Evolutionary conservation across 192 early-diverging fungal species (phyloP), one percentile per base, ranked within the genome.

Genomic region (Helicostylum pulchrum): DNA sequence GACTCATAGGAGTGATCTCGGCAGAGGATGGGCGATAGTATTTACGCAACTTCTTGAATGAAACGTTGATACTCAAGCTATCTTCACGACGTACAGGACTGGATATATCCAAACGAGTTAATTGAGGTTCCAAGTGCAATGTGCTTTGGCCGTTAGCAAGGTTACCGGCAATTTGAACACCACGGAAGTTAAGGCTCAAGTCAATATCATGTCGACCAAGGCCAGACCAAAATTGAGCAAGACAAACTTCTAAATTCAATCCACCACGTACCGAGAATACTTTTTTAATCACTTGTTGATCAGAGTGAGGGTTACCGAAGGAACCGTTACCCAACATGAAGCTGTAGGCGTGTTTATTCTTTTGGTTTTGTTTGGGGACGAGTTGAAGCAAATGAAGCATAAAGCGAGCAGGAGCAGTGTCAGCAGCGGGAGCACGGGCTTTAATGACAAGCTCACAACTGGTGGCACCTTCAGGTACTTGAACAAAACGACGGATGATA

Each of bases 161-260:
- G 15, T 77, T 77, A 3, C 80, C 77, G 4, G 67, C 65, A 30
- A 88, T 34, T 50, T 80, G 74, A 44, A 95, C 80, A 17, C 93
- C 93, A 65, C 88, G 87, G 75, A 98, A 96, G n/a, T 80, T 79
- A 11, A 97, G 45, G 15, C 84, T 78, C 10, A 94, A 68, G 26
- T 85, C 83, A 9, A 96, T 72, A 23, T 74, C 71, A 64, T 93
- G 88, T 11, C 76, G 67, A 30, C 84, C 93, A 26, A 88, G 75
- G 61, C 84, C 82, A 48, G 85, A 89, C 94, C 97, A 99, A 75
- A 91, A 95, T 71, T 94, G 94, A 2, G 92, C 92, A 39, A 97
- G 55, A 44, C 61, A 73, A 32, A 92, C 78, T 73, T 99, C 95
- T 30, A 96, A 70, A 20, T 90, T 92, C 4, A 76, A 78, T 30